A percentile compares a stretch with the other conserved stretches of the same genome.
These are phyloP conservation scores for Cnidoscolus chayamansa DNA, from an alignment of 441 rosid genomes.

Conservation along the genomic window DNA sequence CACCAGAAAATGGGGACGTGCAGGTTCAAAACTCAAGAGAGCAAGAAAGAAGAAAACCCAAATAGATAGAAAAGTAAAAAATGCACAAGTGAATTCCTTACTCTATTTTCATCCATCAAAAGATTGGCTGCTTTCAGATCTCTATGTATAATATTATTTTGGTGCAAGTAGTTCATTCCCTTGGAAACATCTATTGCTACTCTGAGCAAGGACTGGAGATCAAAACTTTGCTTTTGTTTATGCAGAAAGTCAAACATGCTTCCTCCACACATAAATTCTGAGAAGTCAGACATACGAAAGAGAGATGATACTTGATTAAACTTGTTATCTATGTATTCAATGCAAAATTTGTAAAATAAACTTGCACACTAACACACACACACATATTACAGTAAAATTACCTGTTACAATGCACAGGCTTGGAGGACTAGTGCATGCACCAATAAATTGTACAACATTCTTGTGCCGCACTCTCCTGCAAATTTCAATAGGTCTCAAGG, in stretches of 20 bases:
- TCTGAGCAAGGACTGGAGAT: constrained; percentile 49
- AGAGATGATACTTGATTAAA: constrained; percentile 5
- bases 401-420: constrained; percentile 63
- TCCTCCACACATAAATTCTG: constrained; percentile 72
- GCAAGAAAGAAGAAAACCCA: neutral
- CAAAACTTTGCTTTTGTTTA: constrained; percentile 46
- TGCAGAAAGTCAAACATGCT: constrained; percentile 64
- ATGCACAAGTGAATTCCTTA: constrained; percentile 35
- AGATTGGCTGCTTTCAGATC: constrained; percentile 69
- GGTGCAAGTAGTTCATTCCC: constrained; percentile 64
- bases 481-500: constrained; percentile 19
- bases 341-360: too few species aligned
- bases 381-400: constrained; percentile 14
- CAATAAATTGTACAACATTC: constrained; percentile 61
- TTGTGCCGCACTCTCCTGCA: constrained; percentile 62
- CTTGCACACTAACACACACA: too few species aligned
- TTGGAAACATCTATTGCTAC: constrained; percentile 58
- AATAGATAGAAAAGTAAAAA: constrained; percentile 14
- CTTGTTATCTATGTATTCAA: constrained; percentile 6
- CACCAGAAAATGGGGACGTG: neutral
- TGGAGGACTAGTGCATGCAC: constrained; percentile 69
- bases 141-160: constrained; percentile 52
- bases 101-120: constrained; percentile 66
- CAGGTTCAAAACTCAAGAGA: constrained; percentile 3
- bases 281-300: constrained; percentile 18